Base-by-base conservation (phyloP, 306 rosid species). In the Vigna radiata region DNA sequence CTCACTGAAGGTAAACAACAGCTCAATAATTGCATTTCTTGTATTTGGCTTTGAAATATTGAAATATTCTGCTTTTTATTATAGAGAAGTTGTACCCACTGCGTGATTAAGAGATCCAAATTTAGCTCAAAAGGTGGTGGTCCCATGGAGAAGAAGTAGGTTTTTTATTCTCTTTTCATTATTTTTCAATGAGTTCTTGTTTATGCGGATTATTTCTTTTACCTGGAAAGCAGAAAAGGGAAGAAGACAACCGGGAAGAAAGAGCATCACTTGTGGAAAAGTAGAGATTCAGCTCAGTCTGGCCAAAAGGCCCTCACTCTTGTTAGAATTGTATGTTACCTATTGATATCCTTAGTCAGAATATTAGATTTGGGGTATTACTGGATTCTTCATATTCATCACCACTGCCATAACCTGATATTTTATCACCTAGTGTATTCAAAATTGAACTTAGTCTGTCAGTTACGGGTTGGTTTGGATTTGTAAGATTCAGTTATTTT, bases 231-330 rank as follows among this genome's bases (percentile, higher is more conserved):
- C 74, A 94, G 98, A 85, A 87, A 79, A 80, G 77, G 60, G 58
- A 81, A 84, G 53, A 86, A 86, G 86, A 81, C 44, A 79, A 71
- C 0, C 8, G 89, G 88, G 56, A 90, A 84, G 82, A 80, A 29
- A 61, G 86, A 86, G 76, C 90, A 92, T 33, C 98, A 90, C 86
- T 85, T 94, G 76, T 92, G 98, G 97, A 80, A 89, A 85, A 92
- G 82, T 70, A 89, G 76, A 80, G 96, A 92, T 78, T 86, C 95
- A 0, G 93, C 96, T 67, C 86, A 90, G 67, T 92, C 93, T 72
- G 98, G 97, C 73, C 95, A 90, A 81, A 94, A 94, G 82, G 97
- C 97, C 7, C 87, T 94, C 55, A 70, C 77, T 83, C 98, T 94
- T 68, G 73, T 94, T 72, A 88, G 86, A 87, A 80, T 75, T 80